Conservation (phyloP, 768 basidiomycete genomes). For the Leccinum arenicola region DNA sequence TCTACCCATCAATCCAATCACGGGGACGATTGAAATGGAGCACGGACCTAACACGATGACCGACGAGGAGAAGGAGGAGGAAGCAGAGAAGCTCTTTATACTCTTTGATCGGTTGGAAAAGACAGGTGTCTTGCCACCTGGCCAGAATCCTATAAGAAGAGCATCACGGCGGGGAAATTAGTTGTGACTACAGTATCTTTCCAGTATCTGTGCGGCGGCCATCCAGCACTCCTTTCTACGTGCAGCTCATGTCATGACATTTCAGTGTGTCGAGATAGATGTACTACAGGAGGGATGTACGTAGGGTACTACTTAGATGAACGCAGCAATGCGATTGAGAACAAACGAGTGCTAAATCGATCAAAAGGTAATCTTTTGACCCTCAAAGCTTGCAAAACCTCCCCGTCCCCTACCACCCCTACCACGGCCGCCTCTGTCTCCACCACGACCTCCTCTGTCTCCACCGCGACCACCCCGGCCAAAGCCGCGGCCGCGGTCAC, state of each 20-base stretch:
- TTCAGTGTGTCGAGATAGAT: neutral
- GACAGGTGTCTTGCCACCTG: conserved; percentile 62
- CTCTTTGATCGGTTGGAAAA: conserved; percentile 88
- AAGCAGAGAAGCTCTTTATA: conserved; percentile 89
- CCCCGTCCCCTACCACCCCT: conserved; percentile 45
- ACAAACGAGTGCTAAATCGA: conserved; percentile 8
- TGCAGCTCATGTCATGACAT: neutral
- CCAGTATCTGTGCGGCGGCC: neutral
- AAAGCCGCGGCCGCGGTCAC: conserved; percentile 37
- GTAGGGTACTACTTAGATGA: neutral
- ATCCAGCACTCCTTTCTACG: neutral
- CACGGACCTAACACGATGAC: conserved; percentile 64
- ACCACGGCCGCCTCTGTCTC: conserved; percentile 43
- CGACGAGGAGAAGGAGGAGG: conserved; percentile 91
- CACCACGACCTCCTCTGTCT: conserved; percentile 32
- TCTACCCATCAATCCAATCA: conserved; percentile 76
- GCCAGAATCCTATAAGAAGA: conserved; percentile 70
- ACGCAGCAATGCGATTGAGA: neutral
- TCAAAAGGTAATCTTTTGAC: conserved; percentile 50
- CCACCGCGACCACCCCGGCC: conserved; percentile 44
- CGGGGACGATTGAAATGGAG: conserved; percentile 58
- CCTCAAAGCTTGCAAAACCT: conserved; percentile 49
- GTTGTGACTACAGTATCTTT: conserved; percentile 2
- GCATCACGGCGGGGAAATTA: conserved; percentile 44
- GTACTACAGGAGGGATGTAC: neutral